Evolutionary conservation across 1,284 basidiomycete species (phyloP), one percentile per base, ranked within the genome.

Genomic region (Marasmius tenuissimus): DNA sequence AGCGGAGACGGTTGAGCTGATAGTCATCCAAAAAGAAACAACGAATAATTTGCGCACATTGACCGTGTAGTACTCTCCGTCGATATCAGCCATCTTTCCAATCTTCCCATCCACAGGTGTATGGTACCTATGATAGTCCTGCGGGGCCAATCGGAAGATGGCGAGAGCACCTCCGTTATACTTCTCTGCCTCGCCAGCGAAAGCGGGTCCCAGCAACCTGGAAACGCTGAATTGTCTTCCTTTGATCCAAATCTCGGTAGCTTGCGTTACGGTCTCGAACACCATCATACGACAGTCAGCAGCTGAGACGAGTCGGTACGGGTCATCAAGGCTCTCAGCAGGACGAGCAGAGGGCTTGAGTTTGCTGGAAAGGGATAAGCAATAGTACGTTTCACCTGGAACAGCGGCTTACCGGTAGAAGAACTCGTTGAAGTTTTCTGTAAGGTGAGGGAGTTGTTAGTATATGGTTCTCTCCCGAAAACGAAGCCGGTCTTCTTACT

Each of bases 91-190:
- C 85, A 94, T 93, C 50, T 81, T 82, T 20, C 94, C 94, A 39
- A 97, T 85, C 33, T 72, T 84, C 0, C 94, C 96, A 66, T 94
- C 91, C 20, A 97, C 93, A 0, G 96, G 95, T 0, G 88, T 89
- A 73, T 98, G 96, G 83, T 96, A 98, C 0, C 97, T 89, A 75
- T 99, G 97, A 71, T 99, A 99, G 72, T 97, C 96, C 73, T 96
- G 95, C 0, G 96, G 95, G 1, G 95, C 95, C n/a, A 98, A 80
- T 48, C 95, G 83, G 78, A 97, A 97, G 64, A 97, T 96, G 3
- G 85, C 91, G 54, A 92, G 71, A 1, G 88, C 86, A 2, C 96
- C 96, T 14, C 92, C 91, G 4, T 81, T 76, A 71, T 92, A 98
- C 39, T 82, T 81, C 1, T 89, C 85, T 1, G 84, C 83, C 59